phyloP scores from a whole-genome alignment of 2,329 filamentous ascomycete genomes.

The Diplodia scrobiculata region DNA sequence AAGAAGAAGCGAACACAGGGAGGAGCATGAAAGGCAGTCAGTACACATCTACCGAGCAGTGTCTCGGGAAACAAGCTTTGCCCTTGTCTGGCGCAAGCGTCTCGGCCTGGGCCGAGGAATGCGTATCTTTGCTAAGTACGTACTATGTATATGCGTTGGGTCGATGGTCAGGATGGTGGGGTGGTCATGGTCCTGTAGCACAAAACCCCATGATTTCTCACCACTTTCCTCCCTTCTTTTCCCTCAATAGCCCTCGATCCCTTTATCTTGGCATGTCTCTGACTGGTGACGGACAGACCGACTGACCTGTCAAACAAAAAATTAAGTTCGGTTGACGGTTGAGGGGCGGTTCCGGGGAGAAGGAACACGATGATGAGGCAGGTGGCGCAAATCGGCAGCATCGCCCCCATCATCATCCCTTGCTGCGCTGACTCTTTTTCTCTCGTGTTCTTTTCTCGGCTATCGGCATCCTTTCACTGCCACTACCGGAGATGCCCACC shows the following conservation, averaged over 20 bases:
- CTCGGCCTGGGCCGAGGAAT: constrained; percentile 7
- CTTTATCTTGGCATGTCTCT: neutral
- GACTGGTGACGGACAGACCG: neutral
- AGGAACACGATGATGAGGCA: neutral
- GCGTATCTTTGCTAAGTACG: neutral
- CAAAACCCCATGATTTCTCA: neutral
- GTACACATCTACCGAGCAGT: constrained; percentile 1
- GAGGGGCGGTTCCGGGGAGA: neutral
- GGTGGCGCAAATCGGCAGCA: neutral
- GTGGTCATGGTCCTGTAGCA: neutral
- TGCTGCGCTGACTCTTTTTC: neutral
- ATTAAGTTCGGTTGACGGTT: neutral
- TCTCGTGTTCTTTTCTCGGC: neutral
- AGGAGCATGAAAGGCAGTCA: too few relatives aligned
- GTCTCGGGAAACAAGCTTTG: constrained; percentile 22
- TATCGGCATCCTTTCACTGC: neutral
- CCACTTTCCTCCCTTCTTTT: neutral
- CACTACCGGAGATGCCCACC: neutral
- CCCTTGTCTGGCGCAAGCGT: too few relatives aligned
- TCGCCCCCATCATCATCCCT: neutral
- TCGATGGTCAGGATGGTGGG: neutral
- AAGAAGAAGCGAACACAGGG: neutral
- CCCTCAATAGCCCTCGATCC: neutral
- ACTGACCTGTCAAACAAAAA: neutral
- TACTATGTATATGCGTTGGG: neutral